Conservation (phyloP, 306 rosid genomes). For the Acacia crassicarpa region DNA sequence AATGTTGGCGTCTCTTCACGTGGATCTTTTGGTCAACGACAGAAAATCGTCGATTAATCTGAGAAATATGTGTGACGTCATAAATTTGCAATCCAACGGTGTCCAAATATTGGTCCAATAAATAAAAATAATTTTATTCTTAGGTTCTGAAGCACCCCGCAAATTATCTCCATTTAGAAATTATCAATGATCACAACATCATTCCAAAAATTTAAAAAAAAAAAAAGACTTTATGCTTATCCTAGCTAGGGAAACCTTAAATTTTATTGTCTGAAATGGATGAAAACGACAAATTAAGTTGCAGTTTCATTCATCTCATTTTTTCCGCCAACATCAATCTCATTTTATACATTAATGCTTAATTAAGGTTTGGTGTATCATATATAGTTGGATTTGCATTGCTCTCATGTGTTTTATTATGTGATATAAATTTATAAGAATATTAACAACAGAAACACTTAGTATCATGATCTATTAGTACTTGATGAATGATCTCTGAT, state of each 20-base stretch:
- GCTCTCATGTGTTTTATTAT: no score
- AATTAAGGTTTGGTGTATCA: no score
- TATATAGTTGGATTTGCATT: no score
- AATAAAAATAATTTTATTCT: not conserved
- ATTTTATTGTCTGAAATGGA: no score
- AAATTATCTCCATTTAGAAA: not conserved
- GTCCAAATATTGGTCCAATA: not conserved
- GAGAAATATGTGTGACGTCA: not conserved
- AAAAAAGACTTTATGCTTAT: not conserved
- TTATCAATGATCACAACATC: not conserved
- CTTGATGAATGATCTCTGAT: accelerated
- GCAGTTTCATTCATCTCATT: no score
- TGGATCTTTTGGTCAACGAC: slow-evolving; percentile 24
- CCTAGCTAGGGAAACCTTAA: no score
- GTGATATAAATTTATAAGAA: no score
- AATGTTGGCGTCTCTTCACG: slow-evolving; percentile 3
- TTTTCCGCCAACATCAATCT: no score
- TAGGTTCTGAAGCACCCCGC: not conserved
- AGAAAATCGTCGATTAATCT: slow-evolving; percentile 12
- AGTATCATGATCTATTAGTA: no score
- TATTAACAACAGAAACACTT: no score
- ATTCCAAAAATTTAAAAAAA: not conserved
- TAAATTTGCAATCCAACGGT: not conserved
- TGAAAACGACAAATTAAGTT: no score
- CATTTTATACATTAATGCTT: no score